Conservation (phyloP, 2,329 filamentous ascomycete genomes). For the Fusarium buharicum region DNA sequence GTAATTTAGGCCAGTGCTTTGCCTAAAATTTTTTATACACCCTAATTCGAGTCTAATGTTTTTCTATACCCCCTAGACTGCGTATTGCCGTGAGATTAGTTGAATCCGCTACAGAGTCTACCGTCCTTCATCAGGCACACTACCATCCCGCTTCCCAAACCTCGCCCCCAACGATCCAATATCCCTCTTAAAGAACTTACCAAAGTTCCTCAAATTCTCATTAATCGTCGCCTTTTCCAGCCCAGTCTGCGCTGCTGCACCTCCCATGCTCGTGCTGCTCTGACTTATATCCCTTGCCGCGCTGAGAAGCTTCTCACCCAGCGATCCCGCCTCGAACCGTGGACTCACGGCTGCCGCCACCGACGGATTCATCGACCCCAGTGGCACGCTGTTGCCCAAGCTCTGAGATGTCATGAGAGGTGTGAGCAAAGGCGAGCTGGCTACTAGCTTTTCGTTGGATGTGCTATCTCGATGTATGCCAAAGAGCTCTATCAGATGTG, state of each 20-base stretch:
- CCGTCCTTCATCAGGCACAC: conserved; percentile 47
- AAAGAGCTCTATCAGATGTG: conserved; percentile 87
- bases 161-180: conserved; percentile 78
- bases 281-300: conserved; percentile 87
- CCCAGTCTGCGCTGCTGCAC: conserved; percentile 53
- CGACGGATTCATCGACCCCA: conserved; percentile 55
- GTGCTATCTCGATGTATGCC: conserved; percentile 79
- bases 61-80: too few relatives aligned
- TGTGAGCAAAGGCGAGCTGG: conserved; percentile 76
- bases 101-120: conserved; percentile 7
- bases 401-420: conserved; percentile 65
- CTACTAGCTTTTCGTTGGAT: conserved; percentile 75
- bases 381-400: conserved; percentile 52
- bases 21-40: too few relatives aligned
- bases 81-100: too few relatives aligned
- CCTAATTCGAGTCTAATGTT: too few relatives aligned
- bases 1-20: too few relatives aligned
- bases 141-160: conserved; percentile 72
- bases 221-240: conserved; percentile 78
- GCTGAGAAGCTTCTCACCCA: conserved; percentile 89
- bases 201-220: conserved; percentile 94
- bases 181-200: conserved; percentile 94
- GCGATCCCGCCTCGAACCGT: conserved; percentile 81
- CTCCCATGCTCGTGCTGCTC: conserved; percentile 46
- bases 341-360: conserved; percentile 55